Evolutionary conservation across 2,329 filamentous ascomycete species (phyloP).

Genomic region (Talaromyces sp.): DNA sequence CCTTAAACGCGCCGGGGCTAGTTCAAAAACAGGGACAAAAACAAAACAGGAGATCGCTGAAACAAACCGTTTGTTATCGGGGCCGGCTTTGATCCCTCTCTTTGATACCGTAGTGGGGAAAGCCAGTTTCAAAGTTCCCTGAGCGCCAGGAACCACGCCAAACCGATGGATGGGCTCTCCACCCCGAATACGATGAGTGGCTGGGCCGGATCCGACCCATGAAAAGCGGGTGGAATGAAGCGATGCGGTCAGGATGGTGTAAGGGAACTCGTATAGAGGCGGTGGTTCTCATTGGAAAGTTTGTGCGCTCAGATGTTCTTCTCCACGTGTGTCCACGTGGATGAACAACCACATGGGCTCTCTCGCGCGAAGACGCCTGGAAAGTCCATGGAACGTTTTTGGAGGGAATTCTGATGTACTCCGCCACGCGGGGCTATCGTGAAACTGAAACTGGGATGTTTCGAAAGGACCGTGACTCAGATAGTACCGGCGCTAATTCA

Average conservation of each 20-base stretch:
- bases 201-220: neutral
- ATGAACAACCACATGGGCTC: slow-evolving; percentile 29
- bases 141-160: neutral
- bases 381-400: slow-evolving; percentile 28
- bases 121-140: neutral
- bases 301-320: slow-evolving; percentile 21
- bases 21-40: neutral
- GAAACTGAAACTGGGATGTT: slow-evolving; percentile 5
- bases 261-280: too few species aligned
- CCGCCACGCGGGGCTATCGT: slow-evolving; percentile 6
- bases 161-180: neutral
- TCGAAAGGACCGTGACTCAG: neutral
- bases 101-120: neutral
- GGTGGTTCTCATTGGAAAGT: slow-evolving; percentile 1
- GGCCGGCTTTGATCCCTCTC: neutral
- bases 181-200: neutral
- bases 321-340: slow-evolving; percentile 42
- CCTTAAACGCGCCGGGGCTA: slow-evolving; percentile 2
- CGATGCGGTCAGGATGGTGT: too few species aligned
- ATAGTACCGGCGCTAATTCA: too few species aligned
- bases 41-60: neutral
- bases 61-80: slow-evolving; percentile 4
- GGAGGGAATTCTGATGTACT: slow-evolving; percentile 1
- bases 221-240: slow-evolving; percentile 11
- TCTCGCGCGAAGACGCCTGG: slow-evolving; percentile 31